Evolutionary conservation across 2,329 filamentous ascomycete species (phyloP).

Genomic region (Pseudocercospora musae): DNA sequence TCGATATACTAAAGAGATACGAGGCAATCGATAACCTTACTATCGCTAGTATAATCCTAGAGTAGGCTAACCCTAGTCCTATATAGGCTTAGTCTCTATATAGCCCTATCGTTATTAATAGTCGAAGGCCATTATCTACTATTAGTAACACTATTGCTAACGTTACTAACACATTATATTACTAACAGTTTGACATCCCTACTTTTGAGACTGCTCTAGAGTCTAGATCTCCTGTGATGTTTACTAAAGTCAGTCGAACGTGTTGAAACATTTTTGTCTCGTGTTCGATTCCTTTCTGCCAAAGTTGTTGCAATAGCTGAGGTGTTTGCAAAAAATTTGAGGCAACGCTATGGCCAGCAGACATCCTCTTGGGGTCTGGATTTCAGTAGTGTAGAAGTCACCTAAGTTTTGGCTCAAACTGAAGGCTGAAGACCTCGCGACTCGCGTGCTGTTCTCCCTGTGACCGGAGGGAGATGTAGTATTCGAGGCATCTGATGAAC

Average conservation of each 20-base stretch:
- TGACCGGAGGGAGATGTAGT: not conserved
- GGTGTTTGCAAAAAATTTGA: not conserved
- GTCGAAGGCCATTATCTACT: no score
- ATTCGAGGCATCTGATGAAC: not conserved
- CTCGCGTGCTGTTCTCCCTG: not conserved
- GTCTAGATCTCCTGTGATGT: not conserved
- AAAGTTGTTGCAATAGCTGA: not conserved
- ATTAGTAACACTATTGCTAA: no score
- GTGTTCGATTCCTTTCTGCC: not conserved
- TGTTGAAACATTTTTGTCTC: not conserved
- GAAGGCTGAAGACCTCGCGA: no score
- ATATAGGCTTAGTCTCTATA: no score
- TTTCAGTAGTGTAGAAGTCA: not conserved
- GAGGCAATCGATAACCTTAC: no score
- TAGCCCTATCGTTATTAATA: no score
- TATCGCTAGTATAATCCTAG: no score
- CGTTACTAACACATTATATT: no score
- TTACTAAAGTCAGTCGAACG: not conserved
- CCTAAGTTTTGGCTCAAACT: not conserved
- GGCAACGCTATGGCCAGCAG: not conserved
- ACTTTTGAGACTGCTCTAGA: not conserved
- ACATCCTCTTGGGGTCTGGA: not conserved
- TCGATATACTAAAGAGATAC: no score
- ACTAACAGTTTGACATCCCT: no score
- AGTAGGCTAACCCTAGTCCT: no score